Evolutionary conservation across 805 yeast species (phyloP).

Genomic region (Monosporozyma aquatica): DNA sequence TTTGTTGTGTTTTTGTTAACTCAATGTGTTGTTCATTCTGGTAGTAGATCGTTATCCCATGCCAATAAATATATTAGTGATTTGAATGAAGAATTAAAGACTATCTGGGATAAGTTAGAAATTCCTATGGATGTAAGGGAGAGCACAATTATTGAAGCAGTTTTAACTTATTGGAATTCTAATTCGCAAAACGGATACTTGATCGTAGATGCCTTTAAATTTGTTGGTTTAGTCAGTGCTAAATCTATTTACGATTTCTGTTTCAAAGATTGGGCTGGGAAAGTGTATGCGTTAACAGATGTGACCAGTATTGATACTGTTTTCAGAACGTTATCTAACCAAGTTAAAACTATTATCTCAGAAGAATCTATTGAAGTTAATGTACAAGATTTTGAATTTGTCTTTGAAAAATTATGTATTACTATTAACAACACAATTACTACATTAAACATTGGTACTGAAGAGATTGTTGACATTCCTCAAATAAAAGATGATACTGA

Average conservation of each 20-base stretch:
- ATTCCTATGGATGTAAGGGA: conserved; percentile 29
- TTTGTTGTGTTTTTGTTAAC: conserved; percentile 53
- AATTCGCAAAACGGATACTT: conserved; percentile 58
- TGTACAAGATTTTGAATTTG: conserved; percentile 23
- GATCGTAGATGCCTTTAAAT: conserved; percentile 44
- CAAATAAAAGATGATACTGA: conserved; percentile 17
- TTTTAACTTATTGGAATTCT: conserved; percentile 54
- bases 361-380: conserved; percentile 17
- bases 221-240: conserved; percentile 36
- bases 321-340: conserved; percentile 30
- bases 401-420: conserved; percentile 22
- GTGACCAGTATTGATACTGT: conserved; percentile 39
- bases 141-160: conserved; percentile 43
- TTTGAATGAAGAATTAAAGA: conserved; percentile 31
- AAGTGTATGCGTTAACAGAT: conserved; percentile 35
- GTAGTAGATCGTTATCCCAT: conserved; percentile 80
- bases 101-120: conserved; percentile 24
- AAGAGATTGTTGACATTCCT: conserved; percentile 15
- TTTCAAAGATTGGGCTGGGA: conserved; percentile 24
- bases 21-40: conserved; percentile 70
- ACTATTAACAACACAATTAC: conserved; percentile 17
- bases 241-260: conserved; percentile 37
- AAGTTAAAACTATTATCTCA: conserved; percentile 1
- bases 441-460: conserved; percentile 11
- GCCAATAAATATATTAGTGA: conserved; percentile 47